phyloP scores from a whole-genome alignment of 176 grass and related monocot species.

The Dactylis glomerata region DNA sequence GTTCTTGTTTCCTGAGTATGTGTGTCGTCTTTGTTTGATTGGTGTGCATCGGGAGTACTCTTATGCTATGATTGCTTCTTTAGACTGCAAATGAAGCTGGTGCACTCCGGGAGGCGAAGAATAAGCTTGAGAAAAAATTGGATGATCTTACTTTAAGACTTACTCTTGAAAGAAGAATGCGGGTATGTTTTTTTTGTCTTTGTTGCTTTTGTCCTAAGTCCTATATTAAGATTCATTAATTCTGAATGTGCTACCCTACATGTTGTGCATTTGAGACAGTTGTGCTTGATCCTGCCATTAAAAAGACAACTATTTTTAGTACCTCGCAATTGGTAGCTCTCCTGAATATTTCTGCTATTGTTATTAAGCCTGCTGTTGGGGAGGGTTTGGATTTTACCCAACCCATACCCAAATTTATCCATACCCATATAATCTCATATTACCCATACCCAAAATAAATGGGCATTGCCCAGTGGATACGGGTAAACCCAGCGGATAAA shows the following conservation, averaged over 20 bases:
- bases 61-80: constrained; percentile 23
- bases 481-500: too few species aligned
- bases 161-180: constrained; percentile 75
- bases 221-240: not conserved
- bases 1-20: not conserved
- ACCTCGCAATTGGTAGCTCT: not conserved
- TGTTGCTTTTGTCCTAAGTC: not conserved
- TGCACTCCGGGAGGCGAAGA: constrained; percentile 90
- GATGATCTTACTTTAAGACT: constrained; percentile 91
- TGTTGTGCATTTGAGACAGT: not conserved
- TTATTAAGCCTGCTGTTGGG: not conserved
- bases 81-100: constrained; percentile 98
- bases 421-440: too few species aligned
- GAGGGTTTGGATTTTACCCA: too few species aligned
- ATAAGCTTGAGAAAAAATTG: constrained; percentile 93
- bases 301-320: not conserved
- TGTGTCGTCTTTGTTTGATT: constrained; percentile 19
- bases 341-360: not conserved
- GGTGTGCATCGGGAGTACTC: constrained; percentile 6
- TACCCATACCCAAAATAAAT: too few species aligned
- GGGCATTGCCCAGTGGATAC: too few species aligned
- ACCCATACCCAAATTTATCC: too few species aligned
- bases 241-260: not conserved
- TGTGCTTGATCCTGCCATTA: constrained; percentile 17
- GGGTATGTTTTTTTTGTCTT: constrained; percentile 42